Conservation (phyloP, 192 early-diverging fungal species). For the Entrophospora sp. region DNA sequence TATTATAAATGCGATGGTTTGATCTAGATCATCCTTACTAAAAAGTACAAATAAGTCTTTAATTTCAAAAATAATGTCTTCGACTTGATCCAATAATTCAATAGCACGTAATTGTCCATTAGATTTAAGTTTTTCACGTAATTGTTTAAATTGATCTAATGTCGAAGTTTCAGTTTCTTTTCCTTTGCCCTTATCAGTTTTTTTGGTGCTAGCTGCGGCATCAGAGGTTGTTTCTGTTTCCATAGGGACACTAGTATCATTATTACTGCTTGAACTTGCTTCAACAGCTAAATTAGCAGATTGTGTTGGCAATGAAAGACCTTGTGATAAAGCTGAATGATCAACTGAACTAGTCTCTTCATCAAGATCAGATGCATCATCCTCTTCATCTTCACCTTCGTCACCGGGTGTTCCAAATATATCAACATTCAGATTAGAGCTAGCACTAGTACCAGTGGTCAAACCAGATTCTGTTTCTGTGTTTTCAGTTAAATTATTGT, state of each 20-base stretch:
- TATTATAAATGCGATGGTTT: conserved; percentile 24
- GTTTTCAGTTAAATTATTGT: too few species aligned
- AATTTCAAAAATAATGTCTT: conserved; percentile 56
- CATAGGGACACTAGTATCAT: not conserved
- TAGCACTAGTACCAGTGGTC: too few species aligned
- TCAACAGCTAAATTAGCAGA: not conserved
- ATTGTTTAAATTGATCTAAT: conserved; percentile 24
- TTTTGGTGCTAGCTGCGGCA: too few species aligned
- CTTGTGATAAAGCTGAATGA: conserved; percentile 25
- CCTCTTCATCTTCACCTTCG: conserved; percentile 23
- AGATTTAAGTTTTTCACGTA: conserved; percentile 38
- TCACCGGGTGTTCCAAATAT: conserved; percentile 27
- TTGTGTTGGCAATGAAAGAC: conserved; percentile 19
- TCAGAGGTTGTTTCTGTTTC: conserved; percentile 14
- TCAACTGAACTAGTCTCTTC: not conserved
- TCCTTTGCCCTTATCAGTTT: conserved; percentile 41
- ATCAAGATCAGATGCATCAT: not conserved
- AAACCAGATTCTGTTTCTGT: too few species aligned
- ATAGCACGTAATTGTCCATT: conserved; percentile 25
- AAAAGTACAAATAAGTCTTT: conserved; percentile 55
- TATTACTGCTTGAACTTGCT: not conserved
- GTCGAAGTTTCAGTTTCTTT: conserved; percentile 33
- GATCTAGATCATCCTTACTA: conserved; percentile 37
- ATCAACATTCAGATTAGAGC: too few species aligned
- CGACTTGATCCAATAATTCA: conserved; percentile 41